Evolutionary conservation across 2,329 filamentous ascomycete species (phyloP), one percentile per base, ranked within the genome.

Genomic region (Pseudogymnoascus sp.): DNA sequence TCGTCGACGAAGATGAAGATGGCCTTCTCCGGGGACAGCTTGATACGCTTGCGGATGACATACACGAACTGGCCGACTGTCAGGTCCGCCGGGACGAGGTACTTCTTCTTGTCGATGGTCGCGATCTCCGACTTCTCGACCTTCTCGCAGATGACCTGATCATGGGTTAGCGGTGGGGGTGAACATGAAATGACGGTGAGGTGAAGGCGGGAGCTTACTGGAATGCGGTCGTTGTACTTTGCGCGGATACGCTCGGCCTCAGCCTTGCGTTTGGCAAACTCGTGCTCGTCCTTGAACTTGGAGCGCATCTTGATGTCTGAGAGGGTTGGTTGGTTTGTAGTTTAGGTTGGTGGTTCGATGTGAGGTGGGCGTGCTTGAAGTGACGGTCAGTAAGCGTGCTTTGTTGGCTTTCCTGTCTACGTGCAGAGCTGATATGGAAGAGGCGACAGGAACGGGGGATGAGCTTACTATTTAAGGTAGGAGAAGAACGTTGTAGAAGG

Each of bases 221-320:
- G 95, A 80, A 99, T 99, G 73, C 95, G 91, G 78, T 99, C 95
- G 71, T 91, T 88, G 78, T 99, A 99, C 81, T 99, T 99, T 83
- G 97, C 59, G 59, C 59, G 59, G 78, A 97, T 97, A 78, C 95
- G 93, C 84, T 99, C 95, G 76, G 95, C 95, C 82, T 99, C 95
- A 70, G 95, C 95, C 91, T 97, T 97, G 82, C 95, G 92, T 91
- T 99, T 99, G 89, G 97, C 95, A 78, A 97, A 97, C 73, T 91
- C 92, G 79, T 97, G 95, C 87, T 97, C 95, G 88, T 99, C 95
- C 92, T 99, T 99, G 81, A 99, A 99, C 87, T 97, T 97, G 84
- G 91, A 96, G 77, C 93, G 90, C 92, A 97, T 97, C 70, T 75
- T 91, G 83, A 75, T 76, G 70, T 71, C 72, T 67, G 61, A 64